These are phyloP conservation scores for Capsella rubella DNA, from an alignment of 441 rosid genomes.

Conservation along the genomic window DNA sequence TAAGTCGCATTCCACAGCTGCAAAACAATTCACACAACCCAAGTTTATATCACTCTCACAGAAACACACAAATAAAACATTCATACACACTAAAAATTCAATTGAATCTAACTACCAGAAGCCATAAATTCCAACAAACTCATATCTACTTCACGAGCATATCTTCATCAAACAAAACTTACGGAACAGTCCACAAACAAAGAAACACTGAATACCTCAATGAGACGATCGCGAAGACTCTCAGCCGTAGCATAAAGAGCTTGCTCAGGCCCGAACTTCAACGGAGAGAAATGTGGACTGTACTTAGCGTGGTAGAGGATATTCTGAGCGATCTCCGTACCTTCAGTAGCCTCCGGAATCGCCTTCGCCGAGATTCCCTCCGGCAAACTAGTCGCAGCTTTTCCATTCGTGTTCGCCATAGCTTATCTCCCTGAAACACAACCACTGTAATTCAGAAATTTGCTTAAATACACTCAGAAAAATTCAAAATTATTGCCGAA, in stretches of 20 bases:
- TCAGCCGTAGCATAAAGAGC: conserved; percentile 89
- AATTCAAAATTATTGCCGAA: background rate
- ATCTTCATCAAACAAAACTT: background rate
- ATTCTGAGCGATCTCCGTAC: conserved; percentile 77
- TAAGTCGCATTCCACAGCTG: conserved; percentile 98
- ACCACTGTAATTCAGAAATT: conserved; percentile 12
- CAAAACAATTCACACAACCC: conserved; percentile 33
- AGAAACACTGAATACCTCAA: conserved; percentile 52
- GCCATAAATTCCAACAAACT: background rate
- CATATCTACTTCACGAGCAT: background rate
- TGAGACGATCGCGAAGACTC: conserved; percentile 92
- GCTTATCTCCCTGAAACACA: conserved; percentile 33
- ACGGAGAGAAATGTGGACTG: conserved; percentile 94
- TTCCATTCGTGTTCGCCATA: conserved; percentile 60
- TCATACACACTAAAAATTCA: background rate
- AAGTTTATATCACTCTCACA: conserved; percentile 17
- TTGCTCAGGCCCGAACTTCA: conserved; percentile 90
- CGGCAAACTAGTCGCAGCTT: conserved; percentile 43
- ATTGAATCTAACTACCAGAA: conserved; percentile 1
- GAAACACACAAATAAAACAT: background rate
- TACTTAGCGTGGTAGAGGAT: conserved; percentile 80
- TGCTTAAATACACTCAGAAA: background rate
- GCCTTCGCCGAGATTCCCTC: conserved; percentile 63
- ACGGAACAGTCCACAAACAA: background rate
- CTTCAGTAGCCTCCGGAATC: conserved; percentile 64